Base-by-base conservation (phyloP, 352 stramenopile species). In the Phytophthora crassamura region DNA sequence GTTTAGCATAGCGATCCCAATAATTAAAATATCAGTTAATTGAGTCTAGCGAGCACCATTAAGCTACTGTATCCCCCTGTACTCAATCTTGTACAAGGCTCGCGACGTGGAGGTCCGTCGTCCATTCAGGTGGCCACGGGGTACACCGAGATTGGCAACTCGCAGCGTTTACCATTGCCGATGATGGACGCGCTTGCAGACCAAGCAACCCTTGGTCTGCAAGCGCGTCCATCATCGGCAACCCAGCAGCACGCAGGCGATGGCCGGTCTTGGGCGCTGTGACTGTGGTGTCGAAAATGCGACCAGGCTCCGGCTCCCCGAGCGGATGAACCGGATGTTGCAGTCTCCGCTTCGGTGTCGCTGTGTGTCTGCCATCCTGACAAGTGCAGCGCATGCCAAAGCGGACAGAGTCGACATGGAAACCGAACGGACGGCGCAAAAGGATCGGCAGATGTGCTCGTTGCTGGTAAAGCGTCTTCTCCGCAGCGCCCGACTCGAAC, bases 301-400 rank as follows among this genome's bases (percentile, higher is more conserved):
- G 52, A 60, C 43, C 50, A 69, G 59, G 10, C 25, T 69, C 64
- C 47, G 64, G 64, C 53, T 69, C 22, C 52, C 41, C 25, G n/a
- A 34, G 40, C 35, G 40, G 63, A 71, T 71, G 56, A 67, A 63
- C 57, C 56, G 57, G 59, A 73, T 73, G 52, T 69, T 57, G 51
- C 16, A 34, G 11, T 14, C 46, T 58, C 10, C 15, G 10, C 12
- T 41, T 35, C 22, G 22, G 22, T 25, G 22, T 25, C 22, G 22
- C 22, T 34, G 46, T 22, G 45, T 11, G 30, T 16, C 47, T 49
- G 16, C 20, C 15, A 12, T 7, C 8, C 25, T 38, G 30, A 5
- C 33, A 12, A 34, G 43, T 25, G 18, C 35, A n/a, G 7, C 35
- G 36, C 30, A 32, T 41, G 18, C 25, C 48, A 16, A 60, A 55